Evolutionary conservation across 441 rosid genomes (phyloP), one percentile per base, ranked within the genome.

Genomic region (Dalechampia spathulata): DNA sequence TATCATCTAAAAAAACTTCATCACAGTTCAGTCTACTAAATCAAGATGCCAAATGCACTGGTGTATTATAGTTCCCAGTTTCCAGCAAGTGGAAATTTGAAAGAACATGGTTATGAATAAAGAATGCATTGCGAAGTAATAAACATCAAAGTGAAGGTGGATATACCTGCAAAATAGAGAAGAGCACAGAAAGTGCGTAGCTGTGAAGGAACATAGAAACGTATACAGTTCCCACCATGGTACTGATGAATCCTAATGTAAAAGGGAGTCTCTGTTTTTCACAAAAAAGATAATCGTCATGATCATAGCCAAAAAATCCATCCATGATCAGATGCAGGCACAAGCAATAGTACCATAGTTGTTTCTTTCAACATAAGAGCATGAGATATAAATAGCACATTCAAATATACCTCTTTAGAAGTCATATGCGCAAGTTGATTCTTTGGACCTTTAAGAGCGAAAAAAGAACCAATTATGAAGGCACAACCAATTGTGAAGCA

Each of bases 131-230:
- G n/a, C n/a, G n/a, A 53, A 49, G 16, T 26, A 41, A 58, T 1
- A 7, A 5, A 45, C 19, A 45, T 25, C 32, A 58, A 26, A 49
- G 55, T 15, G 30, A 48, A 47, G 44, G 17, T 32, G 5, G 22
- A 19, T 55, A 14, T 77, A 83, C 89, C 83, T 83, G 89, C 43
- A 83, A 61, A 16, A 78, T 58, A 8, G 89, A 83, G 71, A 80
- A 83, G 59, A 83, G 45, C 55, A 80, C 83, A 2, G 82, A 83
- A 26, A 83, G 80, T 55, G 78, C 20, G 40, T 83, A 83, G 59
- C 85, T 83, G 63, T 83, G 89, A 62, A 80, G 85, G 64, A 80
- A 66, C 80, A 74, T 71, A 17, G 85, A 79, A 40, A 76, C 85
- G 63, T 79, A 83, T 36, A 83, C 63, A 21, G 89, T 80, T 57